phyloP scores from a whole-genome alignment of 306 rosid genomes.

The Malus sylvestris region DNA sequence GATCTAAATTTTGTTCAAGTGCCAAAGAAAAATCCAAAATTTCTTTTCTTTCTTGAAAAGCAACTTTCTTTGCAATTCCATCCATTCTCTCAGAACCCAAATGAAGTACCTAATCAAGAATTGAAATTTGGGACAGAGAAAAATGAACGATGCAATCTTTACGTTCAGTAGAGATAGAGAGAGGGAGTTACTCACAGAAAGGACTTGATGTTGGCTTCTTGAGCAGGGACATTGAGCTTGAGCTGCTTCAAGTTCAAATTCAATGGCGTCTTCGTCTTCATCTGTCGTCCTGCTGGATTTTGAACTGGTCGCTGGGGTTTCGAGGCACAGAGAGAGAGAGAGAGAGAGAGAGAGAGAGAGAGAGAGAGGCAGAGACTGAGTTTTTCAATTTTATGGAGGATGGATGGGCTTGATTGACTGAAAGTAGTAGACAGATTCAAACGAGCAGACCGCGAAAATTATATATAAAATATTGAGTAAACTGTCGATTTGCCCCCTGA shows the following conservation, averaged over 20 bases:
- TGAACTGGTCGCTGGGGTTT: constrained; percentile 12
- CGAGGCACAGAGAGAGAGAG: not conserved
- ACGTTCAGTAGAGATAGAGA: not conserved
- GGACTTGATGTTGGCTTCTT: constrained; percentile 65
- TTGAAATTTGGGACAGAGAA: not conserved
- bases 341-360: not conserved
- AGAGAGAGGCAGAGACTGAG: not conserved
- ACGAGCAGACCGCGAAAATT: constrained; percentile 37
- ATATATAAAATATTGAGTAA: not conserved
- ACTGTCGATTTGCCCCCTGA: too few relatives aligned
- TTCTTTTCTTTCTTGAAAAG: not conserved
- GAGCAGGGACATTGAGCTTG: constrained; percentile 37
- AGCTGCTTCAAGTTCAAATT: constrained; percentile 85
- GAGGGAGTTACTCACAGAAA: constrained; percentile 49
- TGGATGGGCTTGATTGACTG: constrained; percentile 5
- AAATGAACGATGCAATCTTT: constrained; percentile 7
- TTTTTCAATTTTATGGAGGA: not conserved
- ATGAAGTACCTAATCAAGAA: not conserved
- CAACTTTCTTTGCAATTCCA: not conserved
- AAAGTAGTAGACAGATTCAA: constrained; percentile 32
- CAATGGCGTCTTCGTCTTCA: constrained; percentile 85
- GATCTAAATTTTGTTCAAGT: not conserved
- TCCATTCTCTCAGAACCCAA: not conserved
- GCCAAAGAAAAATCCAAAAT: too few relatives aligned
- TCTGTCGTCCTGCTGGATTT: constrained; percentile 1